Conservation (phyloP, 2,329 filamentous ascomycete genomes). For the Beauveria rudraprayagi region DNA sequence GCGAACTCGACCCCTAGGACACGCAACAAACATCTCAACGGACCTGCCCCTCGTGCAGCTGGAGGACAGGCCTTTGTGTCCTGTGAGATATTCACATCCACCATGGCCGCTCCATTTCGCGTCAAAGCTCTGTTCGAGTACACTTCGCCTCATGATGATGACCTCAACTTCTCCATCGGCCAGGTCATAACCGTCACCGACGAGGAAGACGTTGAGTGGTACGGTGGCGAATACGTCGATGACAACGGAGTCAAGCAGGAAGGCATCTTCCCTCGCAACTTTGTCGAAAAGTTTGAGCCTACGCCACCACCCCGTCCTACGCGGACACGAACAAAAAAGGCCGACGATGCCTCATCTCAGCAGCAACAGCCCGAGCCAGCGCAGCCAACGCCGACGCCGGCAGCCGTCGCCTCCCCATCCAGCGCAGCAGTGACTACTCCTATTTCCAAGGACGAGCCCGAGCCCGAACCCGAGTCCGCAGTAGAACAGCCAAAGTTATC, state of each 20-base stretch:
- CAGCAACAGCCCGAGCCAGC: conserved; percentile 25
- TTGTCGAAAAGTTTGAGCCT: conserved; percentile 93
- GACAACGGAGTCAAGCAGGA: conserved; percentile 64
- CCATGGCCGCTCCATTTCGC: conserved; percentile 75
- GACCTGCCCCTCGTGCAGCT: background rate
- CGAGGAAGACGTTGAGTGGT: conserved; percentile 91
- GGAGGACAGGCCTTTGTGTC: conserved; percentile 2
- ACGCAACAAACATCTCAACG: conserved; percentile 11
- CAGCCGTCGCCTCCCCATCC: conserved; percentile 9
- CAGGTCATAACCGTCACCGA: conserved; percentile 93
- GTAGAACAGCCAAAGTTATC: conserved; percentile 3
- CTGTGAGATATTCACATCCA: conserved; percentile 25
- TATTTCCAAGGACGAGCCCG: conserved; percentile 24
- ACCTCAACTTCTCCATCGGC: conserved; percentile 75
- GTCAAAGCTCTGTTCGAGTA: conserved; percentile 97
- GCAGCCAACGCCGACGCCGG: conserved; percentile 16
- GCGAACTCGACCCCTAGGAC: conserved; percentile 6
- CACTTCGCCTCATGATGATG: conserved; percentile 84
- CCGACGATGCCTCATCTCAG: conserved; percentile 1
- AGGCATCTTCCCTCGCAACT: conserved; percentile 92
- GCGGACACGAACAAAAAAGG: conserved; percentile 62
- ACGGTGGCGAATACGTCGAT: conserved; percentile 78
- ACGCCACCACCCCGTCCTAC: conserved; percentile 79
- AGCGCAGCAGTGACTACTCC: conserved; percentile 24
- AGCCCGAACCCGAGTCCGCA: conserved; percentile 20